Base-by-base conservation (phyloP, 225 moss, liverwort and hornwort genomes). In the Neckera pumila region DNA sequence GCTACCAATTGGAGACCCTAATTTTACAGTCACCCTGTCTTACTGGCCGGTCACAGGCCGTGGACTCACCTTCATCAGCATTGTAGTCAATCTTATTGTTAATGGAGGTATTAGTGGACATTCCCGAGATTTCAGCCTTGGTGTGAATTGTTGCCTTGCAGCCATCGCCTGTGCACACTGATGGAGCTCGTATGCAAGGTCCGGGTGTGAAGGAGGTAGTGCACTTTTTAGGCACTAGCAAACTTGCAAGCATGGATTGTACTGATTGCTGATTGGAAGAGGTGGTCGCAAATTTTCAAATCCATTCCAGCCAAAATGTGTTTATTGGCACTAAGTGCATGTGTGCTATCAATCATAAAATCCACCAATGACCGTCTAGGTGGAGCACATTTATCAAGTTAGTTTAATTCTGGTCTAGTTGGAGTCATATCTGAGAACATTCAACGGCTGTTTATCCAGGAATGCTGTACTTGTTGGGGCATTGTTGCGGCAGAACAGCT, bases 181-280 rank as follows among this genome's bases (percentile, higher is more conserved):
- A 93, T 88, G 91, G 91, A 89, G 93, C 88, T 86, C 90, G 89
- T 72, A 94, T 94, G 94, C 94, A 89, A 93, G 94, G 94, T 90
- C 94, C 94, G 84, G 93, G 94, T 87, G 94, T 94, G 91, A 94
- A 93, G 94, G 94, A 94, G 92, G 94, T 94, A 91, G 91, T 90
- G 91, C 92, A 90, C 89, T 73, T 89, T 86, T 91, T 87, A 90
- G 87, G 88, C 90, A 91, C 90, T 88, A 88, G 83, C 92, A 89
- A 89, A 89, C 87, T 92, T 90, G 88, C 91, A 91, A 93, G 85
- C 85, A 91, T 93, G 91, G 89, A 80, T 93, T 91, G 90, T 88
- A 86, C 90, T 89, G 85, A 90, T 89, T 86, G 87, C 88, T 91
- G 88, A 84, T 86, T 91, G 90, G 88, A 91, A 91, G 91, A 91